Evolutionary conservation across 768 basidiomycete species (phyloP).

Genomic region (Hydnomerulius pinastri): DNA sequence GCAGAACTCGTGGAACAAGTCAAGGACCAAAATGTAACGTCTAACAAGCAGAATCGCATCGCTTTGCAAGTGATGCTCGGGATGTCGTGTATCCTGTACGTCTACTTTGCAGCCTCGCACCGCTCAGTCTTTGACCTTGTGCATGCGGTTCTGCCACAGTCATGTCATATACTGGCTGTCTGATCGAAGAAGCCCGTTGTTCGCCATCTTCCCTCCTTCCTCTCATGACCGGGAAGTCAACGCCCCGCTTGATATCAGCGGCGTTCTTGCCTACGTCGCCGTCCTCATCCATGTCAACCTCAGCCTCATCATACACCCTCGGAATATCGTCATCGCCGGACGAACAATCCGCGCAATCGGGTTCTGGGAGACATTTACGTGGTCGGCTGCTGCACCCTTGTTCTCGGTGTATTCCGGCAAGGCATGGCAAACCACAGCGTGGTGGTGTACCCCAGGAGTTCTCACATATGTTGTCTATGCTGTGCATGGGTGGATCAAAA

Average conservation of each 20-base stretch:
- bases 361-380: constrained; percentile 32
- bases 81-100: constrained; percentile 51
- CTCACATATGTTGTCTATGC: constrained; percentile 49
- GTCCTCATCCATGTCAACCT: constrained; percentile 55
- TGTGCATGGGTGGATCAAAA: constrained; percentile 45
- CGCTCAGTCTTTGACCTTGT: constrained; percentile 9
- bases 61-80: constrained; percentile 44
- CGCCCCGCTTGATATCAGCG: constrained; percentile 45
- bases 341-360: constrained; percentile 32
- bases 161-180: constrained; percentile 50
- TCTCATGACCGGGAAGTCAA: constrained; percentile 9
- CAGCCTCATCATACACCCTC: constrained; percentile 42
- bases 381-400: constrained; percentile 50
- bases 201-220: constrained; percentile 42
- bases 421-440: constrained; percentile 54
- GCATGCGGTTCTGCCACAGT: constrained; percentile 29
- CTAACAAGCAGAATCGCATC: constrained; percentile 43
- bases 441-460: constrained; percentile 51
- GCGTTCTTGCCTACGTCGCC: constrained; percentile 48
- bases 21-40: constrained; percentile 43
- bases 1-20: constrained; percentile 55
- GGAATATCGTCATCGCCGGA: constrained; percentile 28
- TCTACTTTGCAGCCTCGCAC: not conserved
- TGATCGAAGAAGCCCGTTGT: constrained; percentile 48
- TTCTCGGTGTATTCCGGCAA: constrained; percentile 48